phyloP scores from a whole-genome alignment of 306 rosid species.

The Mimosa pudica region DNA sequence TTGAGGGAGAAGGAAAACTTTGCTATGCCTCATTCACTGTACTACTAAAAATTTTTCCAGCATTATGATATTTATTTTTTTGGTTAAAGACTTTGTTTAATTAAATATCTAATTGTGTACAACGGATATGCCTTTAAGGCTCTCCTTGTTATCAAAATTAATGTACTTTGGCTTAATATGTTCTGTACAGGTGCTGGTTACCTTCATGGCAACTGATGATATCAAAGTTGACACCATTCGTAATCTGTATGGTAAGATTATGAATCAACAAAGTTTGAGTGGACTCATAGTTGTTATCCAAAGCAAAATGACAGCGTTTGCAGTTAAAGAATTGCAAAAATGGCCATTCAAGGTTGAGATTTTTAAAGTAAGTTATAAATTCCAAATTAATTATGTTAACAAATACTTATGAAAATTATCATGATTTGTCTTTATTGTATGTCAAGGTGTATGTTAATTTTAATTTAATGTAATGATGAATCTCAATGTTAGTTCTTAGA shows the following conservation, averaged over 20 bases:
- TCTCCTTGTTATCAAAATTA: not conserved
- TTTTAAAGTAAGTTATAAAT: slow-evolving; percentile 36
- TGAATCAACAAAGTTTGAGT: slow-evolving; percentile 29
- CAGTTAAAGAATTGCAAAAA: slow-evolving; percentile 33
- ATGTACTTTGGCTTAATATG: slow-evolving; percentile 5
- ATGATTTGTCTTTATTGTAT: not conserved
- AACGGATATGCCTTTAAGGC: not conserved
- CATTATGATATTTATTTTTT: not conserved
- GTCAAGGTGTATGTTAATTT: not conserved
- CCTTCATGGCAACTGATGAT: slow-evolving; percentile 43
- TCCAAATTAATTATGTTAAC: not conserved
- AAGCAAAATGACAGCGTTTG: slow-evolving; percentile 44
- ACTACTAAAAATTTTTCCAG: not conserved
- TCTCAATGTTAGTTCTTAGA: not conserved
- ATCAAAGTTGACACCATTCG: slow-evolving; percentile 27
- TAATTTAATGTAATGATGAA: not conserved
- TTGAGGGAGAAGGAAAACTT: not conserved
- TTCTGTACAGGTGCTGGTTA: slow-evolving; percentile 46
- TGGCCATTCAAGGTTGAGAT: slow-evolving; percentile 47
- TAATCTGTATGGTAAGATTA: slow-evolving; percentile 25
- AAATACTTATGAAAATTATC: not conserved
- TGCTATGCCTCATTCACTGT: not conserved
- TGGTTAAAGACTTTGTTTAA: not conserved
- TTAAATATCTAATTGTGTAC: not conserved
- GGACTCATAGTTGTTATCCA: slow-evolving; percentile 47